phyloP scores from a whole-genome alignment of 2,329 filamentous ascomycete genomes.

The Graphilbum fragrans region DNA sequence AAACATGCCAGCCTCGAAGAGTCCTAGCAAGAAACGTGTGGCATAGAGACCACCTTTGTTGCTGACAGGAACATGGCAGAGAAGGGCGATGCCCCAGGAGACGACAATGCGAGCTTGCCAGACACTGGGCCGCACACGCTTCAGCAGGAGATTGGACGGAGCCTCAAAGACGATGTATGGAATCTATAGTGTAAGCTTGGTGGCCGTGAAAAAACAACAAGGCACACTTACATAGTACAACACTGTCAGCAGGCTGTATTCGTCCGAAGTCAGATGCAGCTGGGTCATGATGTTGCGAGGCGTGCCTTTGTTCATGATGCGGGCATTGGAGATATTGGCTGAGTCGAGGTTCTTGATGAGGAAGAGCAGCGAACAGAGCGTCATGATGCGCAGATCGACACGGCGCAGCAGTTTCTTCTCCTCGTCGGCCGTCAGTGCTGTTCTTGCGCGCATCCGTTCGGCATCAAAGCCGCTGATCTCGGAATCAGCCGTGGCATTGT shows the following conservation, averaged over 20 bases:
- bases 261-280: slow-evolving; percentile 24
- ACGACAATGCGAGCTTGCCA: slow-evolving; percentile 72
- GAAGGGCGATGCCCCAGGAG: slow-evolving; percentile 37
- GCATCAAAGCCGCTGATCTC: slow-evolving; percentile 17
- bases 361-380: slow-evolving; percentile 26
- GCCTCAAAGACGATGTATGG: slow-evolving; percentile 67
- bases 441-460: slow-evolving; percentile 22
- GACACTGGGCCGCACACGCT: slow-evolving; percentile 57
- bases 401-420: slow-evolving; percentile 30
- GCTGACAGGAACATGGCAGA: slow-evolving; percentile 39
- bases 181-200: slow-evolving; percentile 19
- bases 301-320: slow-evolving; percentile 30
- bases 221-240: slow-evolving; percentile 24
- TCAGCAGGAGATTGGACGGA: slow-evolving; percentile 64
- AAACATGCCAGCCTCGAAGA: slow-evolving; percentile 55
- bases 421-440: slow-evolving; percentile 19
- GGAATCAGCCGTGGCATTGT: neutral
- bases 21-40: slow-evolving; percentile 46
- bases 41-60: slow-evolving; percentile 34
- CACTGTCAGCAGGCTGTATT: slow-evolving; percentile 25
- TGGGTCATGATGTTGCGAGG: slow-evolving; percentile 27
- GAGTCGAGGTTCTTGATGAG: slow-evolving; percentile 27
- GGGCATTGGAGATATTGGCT: slow-evolving; percentile 27
- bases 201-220: neutral
- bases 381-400: slow-evolving; percentile 30